A percentile compares a stretch with the other conserved stretches of the same genome.
Evolutionary conservation across 1,284 basidiomycete species (phyloP).

Genomic region (Ganoderma multipileum): DNA sequence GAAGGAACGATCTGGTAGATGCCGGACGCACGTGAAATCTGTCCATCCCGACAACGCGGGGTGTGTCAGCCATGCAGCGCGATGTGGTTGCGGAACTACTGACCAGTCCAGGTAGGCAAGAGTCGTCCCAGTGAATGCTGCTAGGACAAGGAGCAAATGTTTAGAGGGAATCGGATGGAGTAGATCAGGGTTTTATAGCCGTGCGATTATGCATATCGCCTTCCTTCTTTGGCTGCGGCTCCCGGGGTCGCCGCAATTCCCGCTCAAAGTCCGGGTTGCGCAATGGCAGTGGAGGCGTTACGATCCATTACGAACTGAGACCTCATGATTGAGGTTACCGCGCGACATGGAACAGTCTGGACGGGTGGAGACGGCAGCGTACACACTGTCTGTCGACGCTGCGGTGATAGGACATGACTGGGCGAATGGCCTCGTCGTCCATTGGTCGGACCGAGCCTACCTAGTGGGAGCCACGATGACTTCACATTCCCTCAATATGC

Average conservation of each 20-base stretch:
- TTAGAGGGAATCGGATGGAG: constrained; percentile 24
- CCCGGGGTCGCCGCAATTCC: constrained; percentile 13
- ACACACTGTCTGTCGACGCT: constrained; percentile 13
- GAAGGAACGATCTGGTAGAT: constrained; percentile 20
- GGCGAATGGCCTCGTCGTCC: not conserved
- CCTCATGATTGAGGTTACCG: constrained; percentile 14
- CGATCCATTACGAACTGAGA: constrained; percentile 16
- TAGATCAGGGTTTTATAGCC: constrained; percentile 28
- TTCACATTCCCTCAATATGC: constrained; percentile 3
- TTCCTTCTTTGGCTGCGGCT: constrained; percentile 19
- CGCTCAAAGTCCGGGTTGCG: constrained; percentile 30
- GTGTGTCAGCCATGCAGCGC: constrained; percentile 23
- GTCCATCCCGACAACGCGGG: constrained; percentile 14
- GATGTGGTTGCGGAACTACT: constrained; percentile 8
- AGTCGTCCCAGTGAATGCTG: constrained; percentile 8
- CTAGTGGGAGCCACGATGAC: constrained; percentile 5
- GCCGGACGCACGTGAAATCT: constrained; percentile 31
- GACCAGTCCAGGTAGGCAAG: constrained; percentile 12
- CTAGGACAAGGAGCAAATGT: constrained; percentile 7
- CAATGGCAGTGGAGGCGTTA: constrained; percentile 22
- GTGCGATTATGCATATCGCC: constrained; percentile 26
- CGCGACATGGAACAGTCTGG: constrained; percentile 21
- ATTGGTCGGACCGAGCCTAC: constrained; percentile 8
- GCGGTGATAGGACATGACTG: not conserved
- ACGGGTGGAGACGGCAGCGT: constrained; percentile 14